Base-by-base conservation (phyloP, 495 filamentous ascomycete genomes). In the Neurospora tetrasperma region DNA sequence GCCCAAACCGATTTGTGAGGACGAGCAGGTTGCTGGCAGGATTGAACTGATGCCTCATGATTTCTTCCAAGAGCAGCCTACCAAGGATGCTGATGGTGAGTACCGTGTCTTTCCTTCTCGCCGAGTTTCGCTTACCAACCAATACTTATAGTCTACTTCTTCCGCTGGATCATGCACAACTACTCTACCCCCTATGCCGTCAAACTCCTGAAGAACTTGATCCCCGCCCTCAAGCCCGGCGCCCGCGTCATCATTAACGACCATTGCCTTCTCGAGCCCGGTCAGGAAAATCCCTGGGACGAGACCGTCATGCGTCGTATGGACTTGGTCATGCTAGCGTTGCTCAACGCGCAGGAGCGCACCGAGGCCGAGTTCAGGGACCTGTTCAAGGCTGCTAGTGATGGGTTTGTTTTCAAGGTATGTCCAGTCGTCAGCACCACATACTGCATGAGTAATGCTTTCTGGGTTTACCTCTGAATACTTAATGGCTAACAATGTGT, bases 101-200 rank as follows among this genome's bases (percentile, higher is more conserved):
- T 71, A 40, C 20, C 43, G 38, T 31, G 9, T 31, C 1, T 42
- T 46, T 31, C 42, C 20, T 39, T 39, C 35, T 31, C 35, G 35
- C n/a, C 27, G 10, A 18, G 69, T 4, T 7, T n/a, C 1, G 42
- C 5, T 42, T 10, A 27, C 31, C 59, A 72, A 72, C 69, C 31
- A n/a, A 43, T 42, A 35, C 7, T 5, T 14, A 12, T 35, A 82
- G 84, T 88, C 0, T 89, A 89, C 76, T 83, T 86, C 77, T 85
- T 87, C 74, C 86, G 88, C 35, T 88, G 84, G 84, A 86, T 88
- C 71, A 75, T 90, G 70, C 88, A 89, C 77, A 87, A 89, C 78
- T 85, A 89, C 80, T 85, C 86, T 35, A 86, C 88, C 35, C 86
- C 86, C 42, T 89, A 88, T 74, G 84, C 85, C 2, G 73, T 87